Evolutionary conservation across 805 yeast genomes (phyloP), one percentile per base, ranked within the genome.

Genomic region (Kuraishia capsulata): DNA sequence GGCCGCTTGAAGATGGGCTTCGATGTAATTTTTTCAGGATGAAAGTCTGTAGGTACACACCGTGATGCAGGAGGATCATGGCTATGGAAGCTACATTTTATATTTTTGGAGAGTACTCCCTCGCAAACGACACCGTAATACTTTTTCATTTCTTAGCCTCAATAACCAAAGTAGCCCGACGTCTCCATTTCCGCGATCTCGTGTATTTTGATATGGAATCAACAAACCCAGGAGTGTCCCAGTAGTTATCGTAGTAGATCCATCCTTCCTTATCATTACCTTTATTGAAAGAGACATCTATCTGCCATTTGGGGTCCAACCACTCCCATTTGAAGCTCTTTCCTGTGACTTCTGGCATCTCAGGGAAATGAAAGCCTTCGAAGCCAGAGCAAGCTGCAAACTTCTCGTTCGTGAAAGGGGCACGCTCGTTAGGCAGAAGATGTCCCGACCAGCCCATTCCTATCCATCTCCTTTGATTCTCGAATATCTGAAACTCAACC

Each of bases 401-500:
- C 11, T 62, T 52, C 20, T 58, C 68, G 41, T 64, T 66, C 31
- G 79, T 72, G 46, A 57, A 77, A 16, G 63, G 57, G 1, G 73
- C 48, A 20, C 81, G 47, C 43, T 77, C 83, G 40, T 64, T 60
- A 2, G 82, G 81, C 3, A 75, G 47, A 28, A 75, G 50, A 14
- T 59, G 56, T 36, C 64, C 62, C 29, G 69, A 54, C 82, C 82
- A 77, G 5, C 82, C 84, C 14, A 76, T 42, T 1, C 78, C 81
- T 3, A 76, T 26, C 81, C 82, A 76, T 35, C 81, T 57, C 46
- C 85, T 60, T 50, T 78, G 77, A 45, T 77, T 71, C 46, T 78
- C 79, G 29, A 70, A 49, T 1, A 77, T 56, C 36, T 66, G 70
- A 43, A 77, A 76, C 38, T 67, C 59, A 1, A 77, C 63, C 3